Percentiles rank a stretch among this genome's conserved stretches.
Evolutionary conservation across 1,284 basidiomycete species (phyloP).

Genomic region (Microbotryomycetes sp.): DNA sequence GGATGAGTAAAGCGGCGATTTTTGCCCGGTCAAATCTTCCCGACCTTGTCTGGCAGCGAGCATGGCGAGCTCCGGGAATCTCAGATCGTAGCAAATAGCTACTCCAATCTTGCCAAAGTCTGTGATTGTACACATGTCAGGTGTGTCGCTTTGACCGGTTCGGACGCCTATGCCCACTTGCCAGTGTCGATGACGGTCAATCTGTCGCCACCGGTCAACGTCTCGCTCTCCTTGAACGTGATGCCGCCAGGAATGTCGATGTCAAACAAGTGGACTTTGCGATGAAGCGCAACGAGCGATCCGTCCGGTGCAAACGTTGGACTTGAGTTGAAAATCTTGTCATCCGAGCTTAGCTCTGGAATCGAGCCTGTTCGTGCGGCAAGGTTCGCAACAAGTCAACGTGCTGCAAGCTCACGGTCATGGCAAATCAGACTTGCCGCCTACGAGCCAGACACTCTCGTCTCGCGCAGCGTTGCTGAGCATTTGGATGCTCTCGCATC

Average conservation of each 20-base stretch:
- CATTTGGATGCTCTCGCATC: constrained; percentile 72
- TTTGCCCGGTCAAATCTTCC: constrained; percentile 14
- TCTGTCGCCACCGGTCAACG: constrained; percentile 68
- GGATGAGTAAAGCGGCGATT: background rate
- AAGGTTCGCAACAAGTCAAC: background rate
- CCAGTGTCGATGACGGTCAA: constrained; percentile 84
- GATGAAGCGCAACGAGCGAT: constrained; percentile 72
- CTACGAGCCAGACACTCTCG: constrained; percentile 78
- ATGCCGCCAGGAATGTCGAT: constrained; percentile 97
- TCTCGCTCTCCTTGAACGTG: constrained; percentile 96
- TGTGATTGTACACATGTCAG: constrained; percentile 38
- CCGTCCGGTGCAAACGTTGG: constrained; percentile 63
- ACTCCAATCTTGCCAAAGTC: constrained; percentile 83
- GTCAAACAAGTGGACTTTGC: constrained; percentile 96
- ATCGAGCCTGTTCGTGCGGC: constrained; percentile 53
- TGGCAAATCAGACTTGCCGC: constrained; percentile 48
- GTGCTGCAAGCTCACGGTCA: background rate
- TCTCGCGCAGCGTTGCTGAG: constrained; percentile 76
- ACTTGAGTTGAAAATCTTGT: constrained; percentile 81
- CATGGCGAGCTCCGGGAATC: constrained; percentile 93
- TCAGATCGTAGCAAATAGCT: constrained; percentile 84
- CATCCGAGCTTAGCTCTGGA: constrained; percentile 66
- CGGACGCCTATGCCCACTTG: constrained; percentile 36
- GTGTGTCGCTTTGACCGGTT: background rate
- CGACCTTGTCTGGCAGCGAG: constrained; percentile 77